Evolutionary conservation across 1,139 yeast genomes (phyloP), one percentile per base, ranked within the genome.

Genomic region (Geotrichum europaeum): DNA sequence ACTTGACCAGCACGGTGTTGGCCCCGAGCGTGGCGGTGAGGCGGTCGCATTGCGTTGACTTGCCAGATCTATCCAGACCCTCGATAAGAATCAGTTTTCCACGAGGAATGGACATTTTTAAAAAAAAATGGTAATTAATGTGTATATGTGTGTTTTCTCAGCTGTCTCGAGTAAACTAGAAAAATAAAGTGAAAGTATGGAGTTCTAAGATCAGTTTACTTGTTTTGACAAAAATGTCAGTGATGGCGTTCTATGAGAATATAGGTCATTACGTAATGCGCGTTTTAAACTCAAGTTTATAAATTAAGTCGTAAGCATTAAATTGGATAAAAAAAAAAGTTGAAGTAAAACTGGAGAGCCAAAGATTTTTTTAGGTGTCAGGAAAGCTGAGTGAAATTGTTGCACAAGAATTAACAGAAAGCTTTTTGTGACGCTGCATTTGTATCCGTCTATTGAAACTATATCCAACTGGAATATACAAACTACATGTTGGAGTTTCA

Each of bases 11-110:
- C 60, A 76, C 76, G 2, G 81, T 82, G 18, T 75, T 62, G 2
- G 66, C 64, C 3, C 73, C 45, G 10, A 89, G 74, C 2, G 57
- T 32, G 2, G 75, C 70, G 1, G 76, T 69, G 4, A 89, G 75
- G 4, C 75, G 67, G 3, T 75, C 76, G 2, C 94, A 86, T 72
- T 95, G 99, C 0, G 98, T 91, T 0, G 97, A 84, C 72, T 95
- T 95, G 0, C 99, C 99, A 0, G 98, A 87, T 58, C 99, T 77
- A 71, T 95, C 99, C 1, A 94, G 81, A 0, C 99, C 99, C 73
- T 95, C 99, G 4, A 95, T 80, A 6, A 90, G 81, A 30, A 95
- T 86, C 57, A 95, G 77, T 56, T 81, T 80, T 2, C 97, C 97
- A 66, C 97, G 59, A 5, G 32, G 6, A 47, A 34, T 49, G 43